Conservation (phyloP, 169 alveolate genomes). For the Plasmodium cynomolgi region DNA sequence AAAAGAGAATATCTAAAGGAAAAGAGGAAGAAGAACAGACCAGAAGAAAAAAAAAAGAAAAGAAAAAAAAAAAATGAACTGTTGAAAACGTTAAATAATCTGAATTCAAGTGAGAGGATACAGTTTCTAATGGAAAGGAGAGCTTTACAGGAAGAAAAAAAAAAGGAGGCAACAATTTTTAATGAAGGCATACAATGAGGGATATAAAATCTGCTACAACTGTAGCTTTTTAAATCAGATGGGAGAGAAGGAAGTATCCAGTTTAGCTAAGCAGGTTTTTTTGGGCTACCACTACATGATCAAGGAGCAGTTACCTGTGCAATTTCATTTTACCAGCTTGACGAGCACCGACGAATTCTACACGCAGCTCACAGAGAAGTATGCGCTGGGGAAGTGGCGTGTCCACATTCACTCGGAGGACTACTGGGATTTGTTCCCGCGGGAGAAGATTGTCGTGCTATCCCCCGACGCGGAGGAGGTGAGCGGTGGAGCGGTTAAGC, state of each 20-base stretch:
- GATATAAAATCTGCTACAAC: constrained; percentile 79
- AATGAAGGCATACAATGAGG: constrained; percentile 63
- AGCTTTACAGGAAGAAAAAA: constrained; percentile 65
- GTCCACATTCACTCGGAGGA: constrained; percentile 73
- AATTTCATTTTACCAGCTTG: constrained; percentile 78
- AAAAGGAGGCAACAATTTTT: constrained; percentile 60
- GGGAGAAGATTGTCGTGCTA: constrained; percentile 77
- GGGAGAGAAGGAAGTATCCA: constrained; percentile 80
- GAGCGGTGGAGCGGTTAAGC: not conserved
- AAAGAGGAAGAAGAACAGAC: constrained; percentile 59
- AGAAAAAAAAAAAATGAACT: constrained; percentile 32
- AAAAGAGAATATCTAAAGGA: constrained; percentile 41
- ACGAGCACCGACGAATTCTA: constrained; percentile 39
- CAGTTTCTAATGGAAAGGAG: constrained; percentile 72
- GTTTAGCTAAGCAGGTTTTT: constrained; percentile 79
- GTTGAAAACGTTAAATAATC: constrained; percentile 44
- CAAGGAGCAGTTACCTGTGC: constrained; percentile 72
- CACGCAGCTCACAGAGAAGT: constrained; percentile 64
- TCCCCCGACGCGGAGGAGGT: constrained; percentile 81
- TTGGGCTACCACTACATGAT: constrained; percentile 77
- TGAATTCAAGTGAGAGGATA: constrained; percentile 74
- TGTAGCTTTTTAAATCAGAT: constrained; percentile 76
- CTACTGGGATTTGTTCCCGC: constrained; percentile 78
- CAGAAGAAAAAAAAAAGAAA: constrained; percentile 71
- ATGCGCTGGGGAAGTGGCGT: constrained; percentile 76